These are phyloP conservation scores for Alternaria brassicicola DNA, from an alignment of 2,329 filamentous ascomycete genomes.

Conservation along the genomic window DNA sequence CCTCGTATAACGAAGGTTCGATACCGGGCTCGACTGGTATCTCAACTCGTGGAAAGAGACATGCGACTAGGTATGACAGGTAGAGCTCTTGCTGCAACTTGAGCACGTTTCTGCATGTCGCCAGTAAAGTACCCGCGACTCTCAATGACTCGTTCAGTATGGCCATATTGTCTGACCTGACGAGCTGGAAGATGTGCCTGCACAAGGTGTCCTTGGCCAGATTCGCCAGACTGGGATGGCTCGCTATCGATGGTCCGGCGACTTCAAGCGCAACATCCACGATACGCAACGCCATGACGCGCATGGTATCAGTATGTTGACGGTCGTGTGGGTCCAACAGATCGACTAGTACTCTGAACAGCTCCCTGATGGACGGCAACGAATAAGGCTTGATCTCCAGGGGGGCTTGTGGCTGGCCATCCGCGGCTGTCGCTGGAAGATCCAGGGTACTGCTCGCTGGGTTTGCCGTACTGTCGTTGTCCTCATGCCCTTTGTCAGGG, in stretches of 20 bases:
- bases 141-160: slow-evolving; percentile 91
- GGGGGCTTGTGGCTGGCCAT: slow-evolving; percentile 54
- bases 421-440: slow-evolving; percentile 48
- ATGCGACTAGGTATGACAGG: slow-evolving; percentile 90
- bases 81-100: slow-evolving; percentile 98
- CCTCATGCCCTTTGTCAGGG: slow-evolving; percentile 44
- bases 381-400: slow-evolving; percentile 83
- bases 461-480: slow-evolving; percentile 47
- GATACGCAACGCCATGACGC: slow-evolving; percentile 95
- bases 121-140: slow-evolving; percentile 86
- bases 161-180: slow-evolving; percentile 93
- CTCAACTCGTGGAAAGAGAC: slow-evolving; percentile 89
- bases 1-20: slow-evolving; percentile 87
- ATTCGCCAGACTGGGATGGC: slow-evolving; percentile 83
- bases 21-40: slow-evolving; percentile 91
- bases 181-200: slow-evolving; percentile 92
- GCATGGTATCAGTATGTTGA: slow-evolving; percentile 91
- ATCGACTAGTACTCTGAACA: slow-evolving; percentile 92
- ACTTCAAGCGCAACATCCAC: slow-evolving; percentile 98
- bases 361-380: slow-evolving; percentile 88
- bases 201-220: slow-evolving; percentile 94
- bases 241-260: slow-evolving; percentile 90
- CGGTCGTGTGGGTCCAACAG: slow-evolving; percentile 91
- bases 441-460: slow-evolving; percentile 54
- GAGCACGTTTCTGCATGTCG: slow-evolving; percentile 86